A percentile compares a stretch with the other conserved stretches of the same genome.
phyloP scores from a whole-genome alignment of 2,329 filamentous ascomycete species.

The Whalleya microplaca region DNA sequence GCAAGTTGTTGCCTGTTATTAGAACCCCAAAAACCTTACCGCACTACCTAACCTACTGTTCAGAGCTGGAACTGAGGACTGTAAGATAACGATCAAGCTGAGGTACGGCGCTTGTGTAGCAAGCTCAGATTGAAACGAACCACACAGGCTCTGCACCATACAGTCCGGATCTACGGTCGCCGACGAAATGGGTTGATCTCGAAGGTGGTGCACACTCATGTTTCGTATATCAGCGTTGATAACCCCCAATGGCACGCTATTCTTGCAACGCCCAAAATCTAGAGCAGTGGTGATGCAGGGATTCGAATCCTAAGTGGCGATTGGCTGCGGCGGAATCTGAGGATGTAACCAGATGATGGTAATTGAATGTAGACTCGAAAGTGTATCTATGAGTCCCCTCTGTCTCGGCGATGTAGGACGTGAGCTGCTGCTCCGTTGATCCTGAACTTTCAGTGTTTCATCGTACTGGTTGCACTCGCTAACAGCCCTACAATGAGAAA shows the following conservation, averaged over 20 bases:
- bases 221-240: conserved; percentile 16
- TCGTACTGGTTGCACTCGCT: neutral
- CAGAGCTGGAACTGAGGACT: neutral
- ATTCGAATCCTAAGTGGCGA: conserved; percentile 13
- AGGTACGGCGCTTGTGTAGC: neutral
- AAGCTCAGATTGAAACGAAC: conserved; percentile 9
- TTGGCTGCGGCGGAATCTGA: conserved; percentile 16
- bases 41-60: neutral
- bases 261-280: neutral
- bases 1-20: neutral
- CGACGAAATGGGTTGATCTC: neutral
- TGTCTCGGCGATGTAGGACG: neutral
- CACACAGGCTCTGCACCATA: conserved; percentile 6
- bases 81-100: neutral
- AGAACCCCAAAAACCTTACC: neutral
- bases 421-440: neutral
- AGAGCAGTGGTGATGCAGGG: conserved; percentile 5
- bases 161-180: conserved; percentile 7
- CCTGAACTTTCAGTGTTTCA: neutral
- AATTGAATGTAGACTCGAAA: conserved; percentile 1
- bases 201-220: conserved; percentile 3
- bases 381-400: neutral
- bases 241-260: neutral
- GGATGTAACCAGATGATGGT: conserved; percentile 1
- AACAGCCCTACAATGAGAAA: neutral